These are phyloP conservation scores for Turnera subulata DNA, from an alignment of 345 rosid species.

Conservation along the genomic window DNA sequence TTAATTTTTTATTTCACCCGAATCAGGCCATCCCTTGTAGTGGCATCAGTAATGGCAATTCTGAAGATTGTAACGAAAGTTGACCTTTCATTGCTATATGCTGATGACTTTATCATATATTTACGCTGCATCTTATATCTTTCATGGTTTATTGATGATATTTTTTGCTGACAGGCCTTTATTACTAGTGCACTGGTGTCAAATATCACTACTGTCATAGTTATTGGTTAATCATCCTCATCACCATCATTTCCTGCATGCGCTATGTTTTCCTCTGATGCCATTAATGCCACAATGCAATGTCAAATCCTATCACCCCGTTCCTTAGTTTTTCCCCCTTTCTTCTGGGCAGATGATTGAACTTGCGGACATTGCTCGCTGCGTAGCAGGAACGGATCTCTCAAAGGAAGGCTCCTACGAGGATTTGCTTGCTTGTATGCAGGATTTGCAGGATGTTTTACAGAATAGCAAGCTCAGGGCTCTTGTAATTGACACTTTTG, in stretches of 20 bases:
- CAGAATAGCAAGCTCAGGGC: slow-evolving; percentile 65
- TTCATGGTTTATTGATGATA: neutral
- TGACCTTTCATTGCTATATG: slow-evolving; percentile 1
- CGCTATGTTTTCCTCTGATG: neutral
- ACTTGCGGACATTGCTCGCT: slow-evolving; percentile 78
- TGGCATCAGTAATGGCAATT: neutral
- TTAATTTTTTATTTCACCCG: neutral
- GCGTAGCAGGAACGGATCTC: slow-evolving; percentile 62
- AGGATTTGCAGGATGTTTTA: slow-evolving; percentile 71
- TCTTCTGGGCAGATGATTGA: slow-evolving; percentile 57
- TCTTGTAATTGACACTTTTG: slow-evolving; percentile 76
- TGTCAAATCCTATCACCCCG: no score
- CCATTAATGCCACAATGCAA: neutral
- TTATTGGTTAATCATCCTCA: no score
- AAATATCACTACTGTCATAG: no score
- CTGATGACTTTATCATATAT: slow-evolving; percentile 1
- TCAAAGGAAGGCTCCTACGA: slow-evolving; percentile 57
- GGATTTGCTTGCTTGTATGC: slow-evolving; percentile 69
- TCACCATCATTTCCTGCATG: neutral
- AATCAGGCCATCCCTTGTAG: neutral
- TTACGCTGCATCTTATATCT: neutral
- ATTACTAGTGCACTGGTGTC: no score
- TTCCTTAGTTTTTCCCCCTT: neutral
- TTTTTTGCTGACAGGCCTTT: neutral
- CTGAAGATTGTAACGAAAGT: neutral